A percentile compares a stretch with the other conserved stretches of the same genome.
phyloP scores from a whole-genome alignment of 352 stramenopile species.

The Pythium sukuiense region DNA sequence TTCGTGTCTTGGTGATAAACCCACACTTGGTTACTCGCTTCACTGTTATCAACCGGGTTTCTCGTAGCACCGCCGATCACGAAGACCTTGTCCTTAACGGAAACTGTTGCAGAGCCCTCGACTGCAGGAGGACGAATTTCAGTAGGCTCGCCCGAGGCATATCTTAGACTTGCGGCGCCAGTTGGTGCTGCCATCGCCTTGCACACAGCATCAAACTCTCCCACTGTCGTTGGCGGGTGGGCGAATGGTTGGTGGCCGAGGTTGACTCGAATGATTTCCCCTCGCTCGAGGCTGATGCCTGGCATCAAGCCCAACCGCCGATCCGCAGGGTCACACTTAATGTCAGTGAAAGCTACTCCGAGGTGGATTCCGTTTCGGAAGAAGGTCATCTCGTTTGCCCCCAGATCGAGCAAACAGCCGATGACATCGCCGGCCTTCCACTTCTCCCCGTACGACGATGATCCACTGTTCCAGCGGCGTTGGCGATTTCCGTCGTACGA shows the following conservation, averaged over 20 bases:
- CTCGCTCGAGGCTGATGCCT: constrained; percentile 83
- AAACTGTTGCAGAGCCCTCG: constrained; percentile 56
- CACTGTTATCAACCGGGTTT: constrained; percentile 18
- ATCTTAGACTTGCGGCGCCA: constrained; percentile 40
- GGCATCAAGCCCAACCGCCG: constrained; percentile 75
- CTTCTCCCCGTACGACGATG: constrained; percentile 86
- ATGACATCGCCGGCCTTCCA: constrained; percentile 92
- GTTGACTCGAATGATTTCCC: constrained; percentile 87
- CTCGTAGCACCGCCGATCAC: constrained; percentile 59
- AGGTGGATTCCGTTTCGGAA: constrained; percentile 88
- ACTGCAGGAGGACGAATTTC: constrained; percentile 26
- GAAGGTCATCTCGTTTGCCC: constrained; percentile 81
- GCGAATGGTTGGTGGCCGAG: constrained; percentile 79
- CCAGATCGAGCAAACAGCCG: constrained; percentile 87
- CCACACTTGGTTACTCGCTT: constrained; percentile 65
- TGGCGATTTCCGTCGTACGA: constrained; percentile 92
- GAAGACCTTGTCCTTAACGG: constrained; percentile 67
- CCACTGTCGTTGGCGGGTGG: constrained; percentile 58
- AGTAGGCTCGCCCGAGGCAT: constrained; percentile 6
- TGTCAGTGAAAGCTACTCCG: constrained; percentile 71
- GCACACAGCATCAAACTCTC: constrained; percentile 69
- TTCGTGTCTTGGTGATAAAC: constrained; percentile 51
- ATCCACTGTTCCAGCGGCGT: constrained; percentile 90
- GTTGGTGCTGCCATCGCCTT: constrained; percentile 51
- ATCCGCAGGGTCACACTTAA: constrained; percentile 51